phyloP scores from a whole-genome alignment of 2,329 filamentous ascomycete species.

The Aspergillus ustus region DNA sequence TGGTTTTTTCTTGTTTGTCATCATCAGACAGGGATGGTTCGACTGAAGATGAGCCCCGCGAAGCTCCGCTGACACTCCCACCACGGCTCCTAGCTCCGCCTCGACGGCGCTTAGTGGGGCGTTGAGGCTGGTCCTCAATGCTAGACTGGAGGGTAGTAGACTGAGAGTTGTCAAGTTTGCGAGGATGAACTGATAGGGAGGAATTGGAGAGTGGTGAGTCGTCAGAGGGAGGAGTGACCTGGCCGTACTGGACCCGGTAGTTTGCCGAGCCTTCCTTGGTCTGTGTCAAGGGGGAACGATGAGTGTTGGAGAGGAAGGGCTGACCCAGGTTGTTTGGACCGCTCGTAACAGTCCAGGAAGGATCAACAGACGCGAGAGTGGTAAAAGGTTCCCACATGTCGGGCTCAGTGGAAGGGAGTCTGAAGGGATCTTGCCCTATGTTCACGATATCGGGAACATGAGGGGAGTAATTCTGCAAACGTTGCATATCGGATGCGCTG shows the following conservation, averaged over 20 bases:
- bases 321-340: not conserved
- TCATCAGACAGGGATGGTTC: constrained; percentile 4
- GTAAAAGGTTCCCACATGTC: not conserved
- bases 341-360: constrained; percentile 2
- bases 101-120: not conserved
- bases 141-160: not conserved
- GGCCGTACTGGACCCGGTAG: constrained; percentile 43
- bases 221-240: constrained; percentile 44
- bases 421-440: not conserved
- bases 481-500: constrained; percentile 3
- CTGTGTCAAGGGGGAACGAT: constrained; percentile 27
- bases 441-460: constrained; percentile 1
- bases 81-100: not conserved
- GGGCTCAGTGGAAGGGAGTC: not conserved
- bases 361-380: constrained; percentile 1
- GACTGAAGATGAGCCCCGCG: not conserved
- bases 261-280: constrained; percentile 39
- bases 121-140: not conserved
- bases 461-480: not conserved
- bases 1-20: constrained; percentile 54
- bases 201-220: constrained; percentile 6
- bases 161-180: not conserved
- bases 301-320: not conserved
- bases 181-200: not conserved
- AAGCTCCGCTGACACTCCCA: not conserved